Conservation (phyloP, 306 rosid genomes). For the Gastrolobium villosum region DNA sequence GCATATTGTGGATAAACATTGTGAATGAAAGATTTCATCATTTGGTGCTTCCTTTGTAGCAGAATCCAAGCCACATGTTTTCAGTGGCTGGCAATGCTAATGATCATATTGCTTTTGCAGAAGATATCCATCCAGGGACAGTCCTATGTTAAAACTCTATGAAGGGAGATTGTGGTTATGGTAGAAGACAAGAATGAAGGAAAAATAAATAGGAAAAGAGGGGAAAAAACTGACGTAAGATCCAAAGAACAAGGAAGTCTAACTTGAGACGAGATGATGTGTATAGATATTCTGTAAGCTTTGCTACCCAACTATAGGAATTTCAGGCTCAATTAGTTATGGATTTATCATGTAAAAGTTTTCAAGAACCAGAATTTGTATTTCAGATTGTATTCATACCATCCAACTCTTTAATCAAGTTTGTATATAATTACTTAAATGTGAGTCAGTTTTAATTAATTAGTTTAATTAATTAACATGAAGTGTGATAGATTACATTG, state of each 20-base stretch:
- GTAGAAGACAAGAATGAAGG: no score
- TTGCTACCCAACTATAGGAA: neutral
- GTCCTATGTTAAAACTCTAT: neutral
- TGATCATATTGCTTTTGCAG: no score
- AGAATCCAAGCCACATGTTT: no score
- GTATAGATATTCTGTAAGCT: neutral
- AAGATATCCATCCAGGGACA: no score
- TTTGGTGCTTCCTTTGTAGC: no score
- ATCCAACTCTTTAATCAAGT: neutral
- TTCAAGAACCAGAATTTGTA: neutral
- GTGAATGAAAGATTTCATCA: no score
- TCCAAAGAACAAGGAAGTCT: neutral
- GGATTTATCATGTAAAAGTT: neutral
- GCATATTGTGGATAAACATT: no score
- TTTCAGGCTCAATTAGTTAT: neutral
- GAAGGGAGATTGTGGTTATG: neutral
- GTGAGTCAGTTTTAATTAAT: no score
- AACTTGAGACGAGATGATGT: neutral
- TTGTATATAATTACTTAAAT: neutral
- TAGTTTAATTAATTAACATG: neutral
- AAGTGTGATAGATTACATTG: no score
- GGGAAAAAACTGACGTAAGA: neutral
- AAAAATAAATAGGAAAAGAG: neutral
- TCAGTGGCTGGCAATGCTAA: no score
- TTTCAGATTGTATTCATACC: constrained; percentile 4